phyloP scores from a whole-genome alignment of 805 yeast species.

The Nakazawaea peltata region DNA sequence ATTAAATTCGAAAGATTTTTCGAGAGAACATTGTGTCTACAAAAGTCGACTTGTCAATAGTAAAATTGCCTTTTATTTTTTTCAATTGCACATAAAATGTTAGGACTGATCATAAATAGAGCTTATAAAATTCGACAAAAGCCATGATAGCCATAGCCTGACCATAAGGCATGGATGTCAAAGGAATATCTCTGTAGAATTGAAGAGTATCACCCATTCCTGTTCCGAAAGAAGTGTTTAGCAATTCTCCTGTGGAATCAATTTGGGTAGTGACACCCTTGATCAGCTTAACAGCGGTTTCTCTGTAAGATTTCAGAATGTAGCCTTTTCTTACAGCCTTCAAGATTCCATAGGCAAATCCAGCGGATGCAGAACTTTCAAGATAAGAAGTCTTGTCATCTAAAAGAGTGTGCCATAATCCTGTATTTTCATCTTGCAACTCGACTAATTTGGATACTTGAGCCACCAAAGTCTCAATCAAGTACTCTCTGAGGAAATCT shows the following conservation, averaged over 20 bases:
- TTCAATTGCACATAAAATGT: too few relatives aligned
- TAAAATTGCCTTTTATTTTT: too few relatives aligned
- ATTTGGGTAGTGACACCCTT: constrained; percentile 23
- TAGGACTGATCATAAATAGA: too few relatives aligned
- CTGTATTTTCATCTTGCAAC: constrained; percentile 20
- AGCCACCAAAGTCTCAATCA: constrained; percentile 22
- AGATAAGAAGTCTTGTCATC: constrained; percentile 23
- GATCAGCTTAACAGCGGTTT: constrained; percentile 22
- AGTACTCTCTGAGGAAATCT: constrained; percentile 21
- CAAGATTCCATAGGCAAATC: constrained; percentile 28
- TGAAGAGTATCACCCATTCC: constrained; percentile 26
- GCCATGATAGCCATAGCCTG: constrained; percentile 32
- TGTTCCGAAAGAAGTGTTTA: constrained; percentile 28
- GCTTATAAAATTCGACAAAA: constrained; percentile 20
- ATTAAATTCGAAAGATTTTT: too few relatives aligned
- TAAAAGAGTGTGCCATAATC: constrained; percentile 26
- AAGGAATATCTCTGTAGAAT: constrained; percentile 26
- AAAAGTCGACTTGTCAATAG: too few relatives aligned
- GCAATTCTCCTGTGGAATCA: constrained; percentile 23
- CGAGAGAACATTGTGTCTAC: too few relatives aligned
- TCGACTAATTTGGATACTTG: constrained; percentile 21
- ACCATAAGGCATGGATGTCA: constrained; percentile 28
- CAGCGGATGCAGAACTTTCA: constrained; percentile 28
- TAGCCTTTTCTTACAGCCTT: constrained; percentile 23
- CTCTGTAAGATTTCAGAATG: constrained; percentile 17